Evolutionary conservation across 495 filamentous ascomycete species (phyloP), one percentile per base, ranked within the genome.

Genomic region (Daldinia vernicosa): DNA sequence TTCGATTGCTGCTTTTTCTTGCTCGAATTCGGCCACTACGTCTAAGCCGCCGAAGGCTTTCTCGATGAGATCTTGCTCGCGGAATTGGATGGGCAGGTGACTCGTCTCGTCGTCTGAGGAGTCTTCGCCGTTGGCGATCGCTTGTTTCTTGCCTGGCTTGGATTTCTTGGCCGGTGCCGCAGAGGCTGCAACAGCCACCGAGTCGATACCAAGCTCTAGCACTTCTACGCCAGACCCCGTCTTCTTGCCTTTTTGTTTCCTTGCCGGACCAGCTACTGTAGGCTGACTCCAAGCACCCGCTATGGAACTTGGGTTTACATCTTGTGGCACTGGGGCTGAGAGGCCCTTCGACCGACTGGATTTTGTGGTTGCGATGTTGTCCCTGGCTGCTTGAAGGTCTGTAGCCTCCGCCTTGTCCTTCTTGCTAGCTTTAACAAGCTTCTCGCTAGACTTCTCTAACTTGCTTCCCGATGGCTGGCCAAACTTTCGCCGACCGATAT

Each of bases 1-100:
- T 37, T 89, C 84, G 8, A 85, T 83, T 63, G 90, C 88, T 19
- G 84, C 83, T 77, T 99, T 98, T 70, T 98, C 95, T 28, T 86
- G 83, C 64, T 87, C 86, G 77, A 99, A 98, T 54, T 93, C 90
- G 35, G 86, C 86, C 1, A 91, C 88, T n/a, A 96, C 93, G 75
- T 97, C 92, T 71, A 95, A 90, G 4, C 92, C 93, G 1, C 93
- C 95, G 77, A 98, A 98, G 8, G 93, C 95, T 69, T 87, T 84
- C 76, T 91, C 90, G 64, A 96, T 89, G 50, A 97, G 87, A 45
- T 93, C 90, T 65, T 93, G 88, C 72, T 97, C 93, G 66, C 88
- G 89, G 47, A 92, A 85, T 28, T 90, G 85, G 51, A 92, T 85
- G 1, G 90, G 89, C 5, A 84, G 72, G 35, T 85, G 81, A 33